Evolutionary conservation across 2,329 filamentous ascomycete genomes (phyloP), one percentile per base, ranked within the genome.

Genomic region (Chaetomium sp.): DNA sequence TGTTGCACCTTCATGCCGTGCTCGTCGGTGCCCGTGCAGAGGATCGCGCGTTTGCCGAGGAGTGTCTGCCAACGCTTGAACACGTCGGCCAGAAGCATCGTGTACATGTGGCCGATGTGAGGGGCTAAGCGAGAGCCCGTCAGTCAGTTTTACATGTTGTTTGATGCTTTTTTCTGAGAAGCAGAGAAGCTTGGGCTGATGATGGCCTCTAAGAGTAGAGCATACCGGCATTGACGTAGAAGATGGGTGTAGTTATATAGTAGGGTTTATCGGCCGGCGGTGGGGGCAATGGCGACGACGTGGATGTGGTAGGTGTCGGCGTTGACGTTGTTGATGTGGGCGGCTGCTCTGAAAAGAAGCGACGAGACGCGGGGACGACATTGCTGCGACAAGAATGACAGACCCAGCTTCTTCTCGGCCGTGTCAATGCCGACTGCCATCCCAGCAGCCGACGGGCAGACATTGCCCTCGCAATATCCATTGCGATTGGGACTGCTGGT

Each of bases 1-100:
- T 86, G 87, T 70, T 99, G 94, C 27, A 97, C 87, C 79, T 99
- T 99, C 82, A 96, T 88, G 44, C 94, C 94, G 75, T 99, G 92
- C 72, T 99, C 94, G 70, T 99, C 94, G 38, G 91, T 97, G 56
- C 94, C 94, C 1, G 94, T 99, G 65, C 87, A 86, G 11, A 99
- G 76, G 60, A 89, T 78, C 3, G 91, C 87, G 48, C 79, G 74
- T 35, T 82, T 71, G 40, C 89, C 89, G 58, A 86, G 82, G 51
- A 99, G 78, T 36, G 82, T 75, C 68, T 95, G 84, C 90, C 91
- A 99, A 73, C 94, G 81, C 72, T 97, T 99, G 63, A 96, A 75
- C 52, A 96, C 86, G 71, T 99, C 94, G 61, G 89, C 80, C 45
- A 99, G 80, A 65, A 97, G 79, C 84, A 97, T 91, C 43, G 88